Evolutionary conservation across 257 asterid genomes (phyloP).

Genomic region (Capsicum pubescens): DNA sequence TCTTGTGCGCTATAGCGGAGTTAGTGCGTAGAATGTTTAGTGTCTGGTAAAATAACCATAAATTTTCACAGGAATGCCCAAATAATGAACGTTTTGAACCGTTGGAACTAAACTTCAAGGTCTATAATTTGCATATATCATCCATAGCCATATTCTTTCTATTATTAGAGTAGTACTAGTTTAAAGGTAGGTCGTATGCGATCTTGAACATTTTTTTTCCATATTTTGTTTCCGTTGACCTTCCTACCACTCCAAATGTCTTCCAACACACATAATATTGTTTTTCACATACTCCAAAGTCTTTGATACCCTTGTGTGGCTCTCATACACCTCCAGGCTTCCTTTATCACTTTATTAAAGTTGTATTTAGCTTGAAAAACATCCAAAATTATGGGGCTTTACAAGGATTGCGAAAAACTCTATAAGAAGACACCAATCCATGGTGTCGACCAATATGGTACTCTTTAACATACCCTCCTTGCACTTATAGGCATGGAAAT

Average conservation of each 20-base stretch:
- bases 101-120: too few relatives aligned
- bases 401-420: background rate
- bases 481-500: background rate
- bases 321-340: constrained; percentile 12
- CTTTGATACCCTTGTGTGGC: background rate
- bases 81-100: too few relatives aligned
- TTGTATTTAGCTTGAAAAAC: background rate
- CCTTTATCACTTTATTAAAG: background rate
- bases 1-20: background rate
- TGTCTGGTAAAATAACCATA: too few relatives aligned
- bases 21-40: background rate
- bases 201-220: too few relatives aligned
- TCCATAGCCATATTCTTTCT: too few relatives aligned
- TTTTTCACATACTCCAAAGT: background rate
- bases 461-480: background rate
- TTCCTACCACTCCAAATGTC: too few relatives aligned
- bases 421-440: background rate
- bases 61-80: too few relatives aligned
- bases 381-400: background rate
- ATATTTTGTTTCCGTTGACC: too few relatives aligned
- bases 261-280: background rate
- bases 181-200: too few relatives aligned
- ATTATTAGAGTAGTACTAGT: too few relatives aligned
- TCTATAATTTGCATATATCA: too few relatives aligned
- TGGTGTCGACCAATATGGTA: background rate